Evolutionary conservation across 2,329 filamentous ascomycete species (phyloP).

Genomic region (Passalora sequoiae): DNA sequence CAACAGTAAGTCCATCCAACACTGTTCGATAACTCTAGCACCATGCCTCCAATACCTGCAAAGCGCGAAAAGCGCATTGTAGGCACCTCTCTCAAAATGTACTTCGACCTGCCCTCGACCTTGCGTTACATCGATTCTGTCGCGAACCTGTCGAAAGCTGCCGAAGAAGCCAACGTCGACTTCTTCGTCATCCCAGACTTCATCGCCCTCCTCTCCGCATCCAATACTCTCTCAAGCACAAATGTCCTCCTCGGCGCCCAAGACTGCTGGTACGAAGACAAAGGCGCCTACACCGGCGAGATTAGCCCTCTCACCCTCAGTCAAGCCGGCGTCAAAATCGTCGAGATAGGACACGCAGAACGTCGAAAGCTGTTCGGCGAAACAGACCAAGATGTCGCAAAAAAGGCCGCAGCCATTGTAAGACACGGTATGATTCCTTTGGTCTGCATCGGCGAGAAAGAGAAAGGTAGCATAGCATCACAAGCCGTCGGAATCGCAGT

Average conservation of each 20-base stretch:
- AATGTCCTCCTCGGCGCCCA: conserved; percentile 66
- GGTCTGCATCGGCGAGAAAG: conserved; percentile 73
- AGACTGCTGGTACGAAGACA: conserved; percentile 64
- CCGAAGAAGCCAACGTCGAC: conserved; percentile 54
- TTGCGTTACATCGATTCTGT: conserved; percentile 44
- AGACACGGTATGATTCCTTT: conserved; percentile 69
- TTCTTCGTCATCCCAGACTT: conserved; percentile 77
- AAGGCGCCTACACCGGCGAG: conserved; percentile 72
- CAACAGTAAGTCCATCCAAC: no score
- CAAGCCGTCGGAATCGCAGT: conserved; percentile 56
- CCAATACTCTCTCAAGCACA: conserved; percentile 43
- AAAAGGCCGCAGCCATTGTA: conserved; percentile 64
- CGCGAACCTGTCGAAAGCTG: conserved; percentile 47
- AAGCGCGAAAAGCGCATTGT: conserved; percentile 56
- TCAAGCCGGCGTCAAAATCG: conserved; percentile 64
- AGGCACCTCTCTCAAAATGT: conserved; percentile 73
- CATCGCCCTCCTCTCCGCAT: conserved; percentile 56
- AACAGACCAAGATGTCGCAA: conserved; percentile 62
- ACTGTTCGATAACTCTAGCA: neutral
- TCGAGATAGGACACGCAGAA: conserved; percentile 79
- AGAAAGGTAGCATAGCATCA: conserved; percentile 39
- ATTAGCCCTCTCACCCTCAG: conserved; percentile 64
- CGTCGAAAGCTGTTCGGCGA: conserved; percentile 67
- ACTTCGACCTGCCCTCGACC: conserved; percentile 65
- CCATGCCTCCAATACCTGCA: conserved; percentile 30